A percentile compares a stretch with the other conserved stretches of the same genome.
phyloP scores from a whole-genome alignment of 2,329 filamentous ascomycete genomes.

The Xylariales sp. region DNA sequence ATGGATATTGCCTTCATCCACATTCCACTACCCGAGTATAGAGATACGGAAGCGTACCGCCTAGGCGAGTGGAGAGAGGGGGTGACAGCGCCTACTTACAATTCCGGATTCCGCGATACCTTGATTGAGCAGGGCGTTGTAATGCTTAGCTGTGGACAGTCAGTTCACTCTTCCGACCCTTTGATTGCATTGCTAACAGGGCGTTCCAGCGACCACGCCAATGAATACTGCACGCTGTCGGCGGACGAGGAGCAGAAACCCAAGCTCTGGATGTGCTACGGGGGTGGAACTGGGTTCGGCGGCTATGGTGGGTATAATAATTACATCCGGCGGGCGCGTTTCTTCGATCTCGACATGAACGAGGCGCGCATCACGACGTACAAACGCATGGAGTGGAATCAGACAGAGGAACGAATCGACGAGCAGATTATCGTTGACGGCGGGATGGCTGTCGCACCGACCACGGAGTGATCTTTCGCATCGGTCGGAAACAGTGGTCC shows the following conservation, averaged over 20 bases:
- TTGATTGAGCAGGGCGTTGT: constrained; percentile 80
- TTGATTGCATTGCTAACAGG: constrained; percentile 8
- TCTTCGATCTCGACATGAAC: constrained; percentile 94
- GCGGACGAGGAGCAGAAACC: constrained; percentile 50
- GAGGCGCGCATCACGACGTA: constrained; percentile 84
- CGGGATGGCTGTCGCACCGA: constrained; percentile 37
- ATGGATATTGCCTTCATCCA: constrained; percentile 97
- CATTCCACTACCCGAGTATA: constrained; percentile 90
- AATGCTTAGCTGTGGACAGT: constrained; percentile 89
- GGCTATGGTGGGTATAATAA: constrained; percentile 90
- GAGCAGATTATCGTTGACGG: constrained; percentile 63
- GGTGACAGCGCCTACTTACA: constrained; percentile 83
- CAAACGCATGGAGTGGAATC: constrained; percentile 75
- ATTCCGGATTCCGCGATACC: constrained; percentile 88
- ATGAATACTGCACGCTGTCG: constrained; percentile 87
- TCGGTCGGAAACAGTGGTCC: no score
- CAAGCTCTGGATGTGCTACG: constrained; percentile 97
- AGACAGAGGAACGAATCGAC: constrained; percentile 50
- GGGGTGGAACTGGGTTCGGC: constrained; percentile 84
- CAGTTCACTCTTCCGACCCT: constrained; percentile 33
- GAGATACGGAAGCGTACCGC: constrained; percentile 50
- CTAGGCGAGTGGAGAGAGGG: constrained; percentile 76
- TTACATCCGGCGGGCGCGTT: constrained; percentile 75
- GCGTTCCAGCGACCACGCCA: constrained; percentile 72
- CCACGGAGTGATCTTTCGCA: no score